Evolutionary conservation across 768 basidiomycete genomes (phyloP).

Genomic region (Boletus edulis): DNA sequence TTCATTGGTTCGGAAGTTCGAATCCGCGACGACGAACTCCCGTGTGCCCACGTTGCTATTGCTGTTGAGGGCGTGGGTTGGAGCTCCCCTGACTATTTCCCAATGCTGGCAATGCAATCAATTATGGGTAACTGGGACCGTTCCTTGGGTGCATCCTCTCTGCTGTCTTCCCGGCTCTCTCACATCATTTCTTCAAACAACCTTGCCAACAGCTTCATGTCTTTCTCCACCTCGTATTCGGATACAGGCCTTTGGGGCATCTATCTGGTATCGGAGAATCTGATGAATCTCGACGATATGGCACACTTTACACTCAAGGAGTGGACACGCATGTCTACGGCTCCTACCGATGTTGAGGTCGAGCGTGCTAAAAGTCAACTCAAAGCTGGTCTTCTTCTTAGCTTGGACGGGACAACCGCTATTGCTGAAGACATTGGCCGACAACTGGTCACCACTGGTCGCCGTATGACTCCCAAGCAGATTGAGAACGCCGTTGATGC

Average conservation of each 20-base stretch:
- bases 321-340: conserved; percentile 93
- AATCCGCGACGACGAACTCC: conserved; percentile 86
- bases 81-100: conserved; percentile 98
- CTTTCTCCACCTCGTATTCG: conserved; percentile 97
- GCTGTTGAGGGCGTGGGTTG: conserved; percentile 98
- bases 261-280: conserved; percentile 94
- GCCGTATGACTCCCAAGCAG: conserved; percentile 86
- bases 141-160: conserved; percentile 83
- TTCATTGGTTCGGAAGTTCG: conserved; percentile 97
- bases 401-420: conserved; percentile 94
- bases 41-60: conserved; percentile 91
- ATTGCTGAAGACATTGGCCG: conserved; percentile 98
- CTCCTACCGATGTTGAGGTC: conserved; percentile 81
- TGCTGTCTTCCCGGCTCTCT: conserved; percentile 88
- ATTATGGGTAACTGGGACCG: conserved; percentile 99
- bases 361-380: conserved; percentile 98
- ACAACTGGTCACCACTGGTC: conserved; percentile 93
- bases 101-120: conserved; percentile 97
- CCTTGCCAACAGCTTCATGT: conserved; percentile 99
- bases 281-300: conserved; percentile 90
- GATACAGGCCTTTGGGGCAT: conserved; percentile 99
- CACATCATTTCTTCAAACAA: conserved; percentile 90
- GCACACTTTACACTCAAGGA: conserved; percentile 92
- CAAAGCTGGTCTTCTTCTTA: conserved; percentile 88
- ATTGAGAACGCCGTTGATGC: conserved; percentile 92